Conservation (phyloP, 192 early-diverging fungal genomes). For the Dissophora globulifera region DNA sequence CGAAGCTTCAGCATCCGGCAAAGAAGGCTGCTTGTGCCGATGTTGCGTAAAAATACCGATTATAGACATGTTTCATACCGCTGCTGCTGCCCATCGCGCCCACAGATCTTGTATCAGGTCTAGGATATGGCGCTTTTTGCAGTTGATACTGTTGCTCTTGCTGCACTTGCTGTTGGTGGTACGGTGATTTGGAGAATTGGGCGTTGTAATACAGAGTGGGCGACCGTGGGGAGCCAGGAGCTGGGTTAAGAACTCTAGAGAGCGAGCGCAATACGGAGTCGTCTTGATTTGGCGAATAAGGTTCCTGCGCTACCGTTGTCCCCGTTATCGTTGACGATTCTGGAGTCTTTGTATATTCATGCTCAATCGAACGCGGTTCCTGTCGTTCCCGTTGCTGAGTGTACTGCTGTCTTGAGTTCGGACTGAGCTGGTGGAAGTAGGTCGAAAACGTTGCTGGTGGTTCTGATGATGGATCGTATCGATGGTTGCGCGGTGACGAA, state of each 20-base stretch:
- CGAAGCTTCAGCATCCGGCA: too few relatives aligned
- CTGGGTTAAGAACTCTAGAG: not conserved
- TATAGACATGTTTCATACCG: not conserved
- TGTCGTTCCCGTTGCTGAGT: not conserved
- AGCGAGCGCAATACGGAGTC: not conserved
- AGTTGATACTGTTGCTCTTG: not conserved
- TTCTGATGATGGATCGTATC: not conserved
- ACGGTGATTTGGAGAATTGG: too few relatives aligned
- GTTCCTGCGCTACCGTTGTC: slow-evolving; percentile 8
- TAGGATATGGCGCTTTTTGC: not conserved
- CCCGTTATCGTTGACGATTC: not conserved
- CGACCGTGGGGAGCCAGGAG: not conserved
- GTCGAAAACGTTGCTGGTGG: slow-evolving; percentile 13
- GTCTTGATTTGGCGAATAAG: slow-evolving; percentile 2
- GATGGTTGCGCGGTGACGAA: slow-evolving; percentile 17
- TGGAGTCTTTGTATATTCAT: not conserved
- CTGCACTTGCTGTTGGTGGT: not conserved
- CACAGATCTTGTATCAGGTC: not conserved
- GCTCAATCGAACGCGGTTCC: not conserved
- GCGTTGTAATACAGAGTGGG: too few relatives aligned
- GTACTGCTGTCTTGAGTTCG: slow-evolving; percentile 3
- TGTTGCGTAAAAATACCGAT: not conserved
- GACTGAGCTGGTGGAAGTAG: slow-evolving; percentile 14
- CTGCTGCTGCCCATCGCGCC: slow-evolving; percentile 1
- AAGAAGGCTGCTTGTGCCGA: too few relatives aligned